Evolutionary conservation across 2,329 filamentous ascomycete genomes (phyloP), one percentile per base, ranked within the genome.

Genomic region (Camillea tinctor): DNA sequence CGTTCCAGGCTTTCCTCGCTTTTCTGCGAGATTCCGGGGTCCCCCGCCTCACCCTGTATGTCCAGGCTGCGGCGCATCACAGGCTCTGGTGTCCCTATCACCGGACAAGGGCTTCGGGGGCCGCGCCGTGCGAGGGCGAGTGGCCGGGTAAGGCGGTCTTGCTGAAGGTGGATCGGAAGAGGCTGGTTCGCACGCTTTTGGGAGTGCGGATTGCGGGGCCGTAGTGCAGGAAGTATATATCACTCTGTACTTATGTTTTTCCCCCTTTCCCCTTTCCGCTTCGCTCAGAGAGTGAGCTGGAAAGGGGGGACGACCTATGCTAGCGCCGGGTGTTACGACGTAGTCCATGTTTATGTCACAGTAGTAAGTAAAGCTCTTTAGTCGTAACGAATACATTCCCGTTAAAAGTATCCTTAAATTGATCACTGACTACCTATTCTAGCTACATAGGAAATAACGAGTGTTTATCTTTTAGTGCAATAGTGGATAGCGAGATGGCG

Each of bases 1-100:
- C 66, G 6, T 73, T 73, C n/a, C 71, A 73, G 53, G 60, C 58
- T 51, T 71, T 73, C 50, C 62, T 72, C 1, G 63, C 53, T n/a
- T 69, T 73, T 24, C 64, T 73, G 4, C 40, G 53, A 15, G 60
- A 63, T 3, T 59, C 61, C 1, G 53, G 36, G 7, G 54, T 68
- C 8, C 60, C 57, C 17, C 61, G 68, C 52, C 53, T 68, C 3
- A 54, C 57, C 0, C 44, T 70, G 1, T 62, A 54, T n/a, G 56
- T 71, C 53, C 61, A 66, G 5, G 62, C 60, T 23, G 21, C 52
- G 2, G 67, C 70, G 15, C 70, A 72, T 23, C 60, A 65, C 4
- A 50, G 40, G 2, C 70, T 72, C 57, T 72, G 69, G 70, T 72
- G 70, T 22, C 55, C 44, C 1, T 72, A 69, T 52, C 69, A 72